Percentiles rank a stretch among this genome's conserved stretches.
phyloP scores from a whole-genome alignment of 2,329 filamentous ascomycete species.

The Acrocalymma vagum region DNA sequence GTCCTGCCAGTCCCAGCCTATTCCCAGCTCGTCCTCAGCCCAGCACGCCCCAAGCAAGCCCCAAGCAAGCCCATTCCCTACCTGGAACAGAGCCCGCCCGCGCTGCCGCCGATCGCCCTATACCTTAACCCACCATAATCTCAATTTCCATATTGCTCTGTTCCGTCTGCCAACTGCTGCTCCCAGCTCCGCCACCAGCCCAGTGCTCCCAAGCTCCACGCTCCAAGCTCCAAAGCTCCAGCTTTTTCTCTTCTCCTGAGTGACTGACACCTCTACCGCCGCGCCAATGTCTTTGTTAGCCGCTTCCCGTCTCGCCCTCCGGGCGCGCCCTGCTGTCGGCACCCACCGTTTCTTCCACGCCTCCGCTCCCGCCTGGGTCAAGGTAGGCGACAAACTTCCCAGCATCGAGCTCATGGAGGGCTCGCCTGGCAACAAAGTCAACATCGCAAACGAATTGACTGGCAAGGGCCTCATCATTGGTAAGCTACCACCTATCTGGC shows the following conservation, averaged over 20 bases:
- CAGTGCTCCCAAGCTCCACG: neutral
- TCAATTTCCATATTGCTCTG: too few relatives aligned
- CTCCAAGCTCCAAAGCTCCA: neutral
- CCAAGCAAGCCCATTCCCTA: too few relatives aligned
- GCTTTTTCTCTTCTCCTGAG: slow-evolving; percentile 3
- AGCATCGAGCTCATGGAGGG: slow-evolving; percentile 79
- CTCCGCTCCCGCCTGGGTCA: slow-evolving; percentile 70
- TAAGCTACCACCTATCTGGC: slow-evolving; percentile 25
- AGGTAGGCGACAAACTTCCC: slow-evolving; percentile 82
- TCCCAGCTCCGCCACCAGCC: neutral
- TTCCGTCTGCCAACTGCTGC: neutral
- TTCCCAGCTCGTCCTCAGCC: too few relatives aligned
- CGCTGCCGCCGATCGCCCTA: too few relatives aligned
- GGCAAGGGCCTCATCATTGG: slow-evolving; percentile 80
- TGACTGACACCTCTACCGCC: slow-evolving; percentile 1
- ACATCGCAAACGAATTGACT: slow-evolving; percentile 77
- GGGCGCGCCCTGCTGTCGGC: slow-evolving; percentile 24
- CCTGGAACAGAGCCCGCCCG: too few relatives aligned
- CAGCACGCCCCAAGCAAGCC: too few relatives aligned
- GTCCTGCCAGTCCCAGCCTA: too few relatives aligned
- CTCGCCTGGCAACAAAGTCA: slow-evolving; percentile 92
- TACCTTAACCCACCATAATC: too few relatives aligned
- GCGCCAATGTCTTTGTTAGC: slow-evolving; percentile 27
- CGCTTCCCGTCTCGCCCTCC: slow-evolving; percentile 36
- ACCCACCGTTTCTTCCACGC: slow-evolving; percentile 66